Evolutionary conservation across 331 rosid species (phyloP), one percentile per base, ranked within the genome.

Genomic region (Stylosanthes scabra): DNA sequence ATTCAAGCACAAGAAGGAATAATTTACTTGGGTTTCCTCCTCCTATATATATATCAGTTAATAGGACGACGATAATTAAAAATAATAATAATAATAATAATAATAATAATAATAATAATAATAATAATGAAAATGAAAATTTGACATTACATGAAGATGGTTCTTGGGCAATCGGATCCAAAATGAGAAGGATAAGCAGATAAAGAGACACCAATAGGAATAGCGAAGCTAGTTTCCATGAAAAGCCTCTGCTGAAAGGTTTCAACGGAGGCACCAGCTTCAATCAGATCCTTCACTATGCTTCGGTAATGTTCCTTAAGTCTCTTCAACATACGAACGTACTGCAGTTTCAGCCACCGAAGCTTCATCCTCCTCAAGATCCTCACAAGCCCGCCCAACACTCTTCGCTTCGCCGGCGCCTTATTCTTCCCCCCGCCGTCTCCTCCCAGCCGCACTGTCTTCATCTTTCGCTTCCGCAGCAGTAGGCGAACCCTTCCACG

Each of bases 191-290:
- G 87, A 46, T 82, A 90, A 60, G 66, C 54, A 11, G 85, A 73
- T 42, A 91, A 70, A 70, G 88, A 74, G 15, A 84, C 41, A 1
- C 97, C 98, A 56, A 77, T 70, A 7, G 98, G 98, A 2, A 93
- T 59, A 0, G 91, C 88, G 20, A 84, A 82, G 41, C 91, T 81
- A 57, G 87, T 59, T 81, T 92, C 96, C 82, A 87, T 63, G 20
- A 90, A 75, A 78, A 90, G 60, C 46, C 82, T 81, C 15, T 85
- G 88, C 5, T 88, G 92, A 81, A 85, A 86, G 3, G 78, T 62
- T 52, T 90, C 93, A 11, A 92, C 5, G 64, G 72, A 71, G 4
- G 84, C 71, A 0, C 84, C 81, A 39, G 86, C 90, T 45, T 76
- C 88, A 25, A 69, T 67, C 9, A 91, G 62, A 28, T 91, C 97